phyloP scores from a whole-genome alignment of 1,284 basidiomycete genomes.

The Boletus sp. region DNA sequence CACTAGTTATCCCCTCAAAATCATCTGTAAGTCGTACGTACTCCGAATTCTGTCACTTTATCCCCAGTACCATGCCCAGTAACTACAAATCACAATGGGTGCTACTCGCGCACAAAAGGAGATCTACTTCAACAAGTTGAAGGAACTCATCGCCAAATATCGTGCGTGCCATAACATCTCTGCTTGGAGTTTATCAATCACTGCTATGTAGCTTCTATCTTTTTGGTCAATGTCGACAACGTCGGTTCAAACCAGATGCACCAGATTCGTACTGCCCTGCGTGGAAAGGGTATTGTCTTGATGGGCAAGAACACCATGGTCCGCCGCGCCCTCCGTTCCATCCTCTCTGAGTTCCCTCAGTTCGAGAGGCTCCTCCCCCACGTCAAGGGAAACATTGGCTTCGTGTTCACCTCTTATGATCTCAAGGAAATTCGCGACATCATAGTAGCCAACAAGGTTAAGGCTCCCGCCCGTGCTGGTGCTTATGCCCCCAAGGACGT shows the following conservation, averaged over 20 bases:
- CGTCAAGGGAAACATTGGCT: conserved; percentile 97
- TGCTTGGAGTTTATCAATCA: conserved; percentile 3
- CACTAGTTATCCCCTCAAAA: conserved; percentile 42
- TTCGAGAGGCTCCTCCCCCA: conserved; percentile 95
- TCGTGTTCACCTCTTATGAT: conserved; percentile 94
- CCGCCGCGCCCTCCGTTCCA: conserved; percentile 91
- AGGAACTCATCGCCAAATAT: conserved; percentile 88
- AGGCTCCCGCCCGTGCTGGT: conserved; percentile 97
- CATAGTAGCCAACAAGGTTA: conserved; percentile 96
- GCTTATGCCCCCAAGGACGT: conserved; percentile 93
- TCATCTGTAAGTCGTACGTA: conserved; percentile 24
- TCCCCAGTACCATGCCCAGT: conserved; percentile 9
- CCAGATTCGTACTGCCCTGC: conserved; percentile 95
- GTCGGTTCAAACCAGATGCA: conserved; percentile 99
- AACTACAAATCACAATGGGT: conserved; percentile 69
- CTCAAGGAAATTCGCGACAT: conserved; percentile 92
- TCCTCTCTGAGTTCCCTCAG: conserved; percentile 87
- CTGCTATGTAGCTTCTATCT: conserved; percentile 77
- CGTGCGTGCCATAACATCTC: conserved; percentile 48
- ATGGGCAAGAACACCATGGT: conserved; percentile 99
- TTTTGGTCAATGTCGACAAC: conserved; percentile 99
- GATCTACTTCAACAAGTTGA: conserved; percentile 91
- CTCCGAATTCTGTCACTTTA: neutral
- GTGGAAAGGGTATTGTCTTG: conserved; percentile 93
- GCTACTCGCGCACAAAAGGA: conserved; percentile 88